These are phyloP conservation scores for Termitomyces heimii DNA, from an alignment of 768 basidiomycete species.

Conservation along the genomic window DNA sequence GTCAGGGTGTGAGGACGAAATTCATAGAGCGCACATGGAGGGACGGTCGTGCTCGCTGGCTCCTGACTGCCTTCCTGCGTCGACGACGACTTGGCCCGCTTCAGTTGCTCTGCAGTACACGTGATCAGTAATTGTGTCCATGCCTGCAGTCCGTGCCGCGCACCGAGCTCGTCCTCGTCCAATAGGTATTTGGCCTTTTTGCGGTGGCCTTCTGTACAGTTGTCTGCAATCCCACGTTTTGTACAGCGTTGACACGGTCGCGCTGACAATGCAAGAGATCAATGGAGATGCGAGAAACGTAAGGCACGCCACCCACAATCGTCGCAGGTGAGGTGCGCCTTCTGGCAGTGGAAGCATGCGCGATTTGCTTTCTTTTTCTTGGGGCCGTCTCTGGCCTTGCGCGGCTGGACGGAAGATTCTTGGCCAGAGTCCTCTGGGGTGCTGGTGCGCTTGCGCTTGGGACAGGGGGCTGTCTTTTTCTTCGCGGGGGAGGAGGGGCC, in stretches of 20 bases:
- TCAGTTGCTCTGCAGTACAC: slow-evolving; percentile 41
- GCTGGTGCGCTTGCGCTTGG: slow-evolving; percentile 60
- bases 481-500: slow-evolving; percentile 35
- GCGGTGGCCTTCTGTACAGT: slow-evolving; percentile 90
- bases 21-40: slow-evolving; percentile 26
- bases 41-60: slow-evolving; percentile 21
- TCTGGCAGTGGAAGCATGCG: slow-evolving; percentile 95
- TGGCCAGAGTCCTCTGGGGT: slow-evolving; percentile 51
- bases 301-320: slow-evolving; percentile 61
- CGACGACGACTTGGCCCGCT: slow-evolving; percentile 35
- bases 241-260: slow-evolving; percentile 95
- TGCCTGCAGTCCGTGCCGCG: slow-evolving; percentile 18
- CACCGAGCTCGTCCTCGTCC: slow-evolving; percentile 90
- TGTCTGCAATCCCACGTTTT: slow-evolving; percentile 85
- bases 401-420: slow-evolving; percentile 36
- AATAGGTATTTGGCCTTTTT: slow-evolving; percentile 98
- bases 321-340: slow-evolving; percentile 97
- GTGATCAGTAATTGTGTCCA: slow-evolving; percentile 30
- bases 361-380: slow-evolving; percentile 95
- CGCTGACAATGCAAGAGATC: slow-evolving; percentile 40
- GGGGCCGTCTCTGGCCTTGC: slow-evolving; percentile 65
- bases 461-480: slow-evolving; percentile 28
- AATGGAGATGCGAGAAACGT: slow-evolving; percentile 9
- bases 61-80: slow-evolving; percentile 34
- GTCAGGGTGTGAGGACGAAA: background rate